Conservation (phyloP, 768 basidiomycete species). For the Macrolepiota albuminosa region DNA sequence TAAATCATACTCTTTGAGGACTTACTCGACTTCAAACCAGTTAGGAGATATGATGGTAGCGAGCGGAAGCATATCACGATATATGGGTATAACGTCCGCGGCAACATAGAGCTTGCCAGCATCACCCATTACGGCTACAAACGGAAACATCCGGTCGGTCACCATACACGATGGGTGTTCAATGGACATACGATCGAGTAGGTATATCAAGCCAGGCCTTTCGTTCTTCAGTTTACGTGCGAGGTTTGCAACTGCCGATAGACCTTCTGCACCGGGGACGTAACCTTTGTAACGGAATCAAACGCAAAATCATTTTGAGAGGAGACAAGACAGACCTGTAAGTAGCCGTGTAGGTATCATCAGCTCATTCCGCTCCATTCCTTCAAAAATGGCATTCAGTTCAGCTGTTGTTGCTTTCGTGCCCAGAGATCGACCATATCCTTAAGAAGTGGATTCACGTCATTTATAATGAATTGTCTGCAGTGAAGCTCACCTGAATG, state of each 20-base stretch:
- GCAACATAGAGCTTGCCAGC: slow-evolving; percentile 86
- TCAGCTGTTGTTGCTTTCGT: slow-evolving; percentile 75
- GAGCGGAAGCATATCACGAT: slow-evolving; percentile 72
- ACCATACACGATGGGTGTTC: background rate
- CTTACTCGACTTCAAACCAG: slow-evolving; percentile 96
- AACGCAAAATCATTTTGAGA: background rate
- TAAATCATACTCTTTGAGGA: background rate
- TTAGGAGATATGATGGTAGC: slow-evolving; percentile 96
- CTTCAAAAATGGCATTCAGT: slow-evolving; percentile 67
- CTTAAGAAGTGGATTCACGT: slow-evolving; percentile 32
- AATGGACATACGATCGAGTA: slow-evolving; percentile 78
- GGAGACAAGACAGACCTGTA: slow-evolving; percentile 49
- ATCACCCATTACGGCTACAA: slow-evolving; percentile 89
- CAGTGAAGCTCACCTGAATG: slow-evolving; percentile 62
- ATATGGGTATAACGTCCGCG: slow-evolving; percentile 80
- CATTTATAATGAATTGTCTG: background rate
- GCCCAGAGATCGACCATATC: slow-evolving; percentile 80
- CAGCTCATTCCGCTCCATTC: slow-evolving; percentile 73
- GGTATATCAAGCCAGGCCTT: slow-evolving; percentile 67
- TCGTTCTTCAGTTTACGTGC: slow-evolving; percentile 55
- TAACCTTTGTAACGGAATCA: slow-evolving; percentile 50
- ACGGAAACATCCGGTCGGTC: background rate
- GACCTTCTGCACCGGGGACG: slow-evolving; percentile 65
- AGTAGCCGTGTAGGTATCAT: slow-evolving; percentile 68
- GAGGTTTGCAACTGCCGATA: slow-evolving; percentile 60